phyloP scores from a whole-genome alignment of 352 stramenopile species.

The Sclerospora graminicola region DNA sequence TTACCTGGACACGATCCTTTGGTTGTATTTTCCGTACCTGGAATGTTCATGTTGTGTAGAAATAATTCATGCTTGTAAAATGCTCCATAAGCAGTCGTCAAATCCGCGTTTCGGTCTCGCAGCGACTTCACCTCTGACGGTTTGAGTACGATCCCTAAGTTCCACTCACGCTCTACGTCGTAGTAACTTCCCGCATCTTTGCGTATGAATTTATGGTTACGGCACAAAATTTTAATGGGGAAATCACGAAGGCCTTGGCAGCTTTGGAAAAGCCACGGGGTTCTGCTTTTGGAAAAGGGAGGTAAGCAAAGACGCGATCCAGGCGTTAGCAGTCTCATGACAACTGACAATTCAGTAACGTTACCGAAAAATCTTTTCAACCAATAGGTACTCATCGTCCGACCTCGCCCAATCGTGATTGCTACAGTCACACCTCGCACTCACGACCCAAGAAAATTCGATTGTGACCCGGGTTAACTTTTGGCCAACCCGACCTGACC shows the following conservation, averaged over 20 bases:
- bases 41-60: slow-evolving; percentile 70
- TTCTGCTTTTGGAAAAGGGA: neutral
- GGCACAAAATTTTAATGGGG: slow-evolving; percentile 46
- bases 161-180: slow-evolving; percentile 69
- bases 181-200: slow-evolving; percentile 33
- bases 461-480: too few relatives aligned
- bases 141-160: slow-evolving; percentile 55
- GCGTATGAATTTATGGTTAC: slow-evolving; percentile 57
- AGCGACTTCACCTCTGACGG: slow-evolving; percentile 76
- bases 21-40: slow-evolving; percentile 21
- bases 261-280: slow-evolving; percentile 4
- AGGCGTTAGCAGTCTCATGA: slow-evolving; percentile 12
- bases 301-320: neutral
- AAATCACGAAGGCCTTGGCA: slow-evolving; percentile 37
- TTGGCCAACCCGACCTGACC: too few relatives aligned
- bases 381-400: too few relatives aligned
- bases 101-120: slow-evolving; percentile 46
- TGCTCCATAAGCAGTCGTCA: slow-evolving; percentile 64
- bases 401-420: too few relatives aligned
- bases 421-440: too few relatives aligned
- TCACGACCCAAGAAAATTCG: too few relatives aligned
- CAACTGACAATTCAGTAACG: neutral
- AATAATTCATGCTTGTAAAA: slow-evolving; percentile 71
- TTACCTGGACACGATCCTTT: neutral
- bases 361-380: too few relatives aligned